Conservation (phyloP, 108 stramenopile genomes). For the Nannochloropsis gaditana region DNA sequence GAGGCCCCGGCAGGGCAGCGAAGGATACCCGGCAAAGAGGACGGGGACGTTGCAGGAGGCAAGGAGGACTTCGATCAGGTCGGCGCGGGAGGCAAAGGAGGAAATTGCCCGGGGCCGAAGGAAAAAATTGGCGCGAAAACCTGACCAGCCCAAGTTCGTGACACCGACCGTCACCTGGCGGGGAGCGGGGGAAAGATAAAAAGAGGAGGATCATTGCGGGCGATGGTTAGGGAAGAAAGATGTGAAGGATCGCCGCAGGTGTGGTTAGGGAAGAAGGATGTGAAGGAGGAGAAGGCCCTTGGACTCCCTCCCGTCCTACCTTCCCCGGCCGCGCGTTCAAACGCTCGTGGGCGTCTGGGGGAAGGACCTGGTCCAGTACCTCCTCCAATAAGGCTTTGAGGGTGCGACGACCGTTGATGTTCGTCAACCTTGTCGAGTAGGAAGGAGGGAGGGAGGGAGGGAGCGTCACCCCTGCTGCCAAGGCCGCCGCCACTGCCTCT, state of each 20-base stretch:
- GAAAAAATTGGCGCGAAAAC: slow-evolving; percentile 7
- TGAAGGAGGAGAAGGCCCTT: neutral
- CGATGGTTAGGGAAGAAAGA: no score
- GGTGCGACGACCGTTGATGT: neutral
- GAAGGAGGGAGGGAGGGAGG: neutral
- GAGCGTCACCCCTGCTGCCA: neutral
- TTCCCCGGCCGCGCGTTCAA: neutral
- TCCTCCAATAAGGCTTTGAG: neutral
- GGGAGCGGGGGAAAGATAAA: neutral
- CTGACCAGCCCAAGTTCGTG: neutral
- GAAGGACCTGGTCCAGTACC: neutral
- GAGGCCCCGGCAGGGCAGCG: neutral
- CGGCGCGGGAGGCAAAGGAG: neutral
- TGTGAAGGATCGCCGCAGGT: no score
- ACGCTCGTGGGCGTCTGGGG: neutral
- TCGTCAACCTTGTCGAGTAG: neutral
- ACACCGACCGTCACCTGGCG: neutral
- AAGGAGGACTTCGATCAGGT: neutral
- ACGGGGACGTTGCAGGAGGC: slow-evolving; percentile 17
- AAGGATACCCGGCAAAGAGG: slow-evolving; percentile 2
- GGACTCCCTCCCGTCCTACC: neutral
- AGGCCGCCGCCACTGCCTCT: neutral
- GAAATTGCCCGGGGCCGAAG: neutral
- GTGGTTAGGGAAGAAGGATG: no score
- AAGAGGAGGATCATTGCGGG: neutral